phyloP scores from a whole-genome alignment of 371 early-diverging fungal genomes.

The Mortierella polycephala region DNA sequence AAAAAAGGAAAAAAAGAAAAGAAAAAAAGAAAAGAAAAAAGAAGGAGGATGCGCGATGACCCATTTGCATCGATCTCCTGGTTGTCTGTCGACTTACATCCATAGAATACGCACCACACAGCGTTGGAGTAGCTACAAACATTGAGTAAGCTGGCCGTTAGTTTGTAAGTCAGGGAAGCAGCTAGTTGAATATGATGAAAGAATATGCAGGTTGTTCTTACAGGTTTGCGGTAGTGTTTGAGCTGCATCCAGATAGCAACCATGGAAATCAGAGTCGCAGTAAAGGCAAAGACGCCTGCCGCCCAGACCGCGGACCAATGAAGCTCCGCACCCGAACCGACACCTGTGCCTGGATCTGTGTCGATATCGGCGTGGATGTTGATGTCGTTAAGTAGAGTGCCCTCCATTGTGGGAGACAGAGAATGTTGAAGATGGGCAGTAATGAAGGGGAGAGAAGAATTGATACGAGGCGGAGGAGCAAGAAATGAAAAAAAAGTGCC shows the following conservation, averaged over 20 bases:
- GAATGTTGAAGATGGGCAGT: neutral
- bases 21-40: neutral
- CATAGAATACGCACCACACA: slow-evolving; percentile 87
- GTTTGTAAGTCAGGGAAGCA: neutral
- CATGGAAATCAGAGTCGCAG: slow-evolving; percentile 65
- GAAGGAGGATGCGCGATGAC: neutral
- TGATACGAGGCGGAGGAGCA: no score
- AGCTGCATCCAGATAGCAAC: slow-evolving; percentile 84
- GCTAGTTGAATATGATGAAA: slow-evolving; percentile 1
- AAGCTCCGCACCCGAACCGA: slow-evolving; percentile 65
- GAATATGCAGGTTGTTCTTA: slow-evolving; percentile 40
- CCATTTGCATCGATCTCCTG: neutral
- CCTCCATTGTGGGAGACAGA: neutral
- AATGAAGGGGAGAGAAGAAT: neutral
- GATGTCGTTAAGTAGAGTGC: neutral
- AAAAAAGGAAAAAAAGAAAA: neutral
- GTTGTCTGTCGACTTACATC: slow-evolving; percentile 71
- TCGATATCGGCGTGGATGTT: neutral
- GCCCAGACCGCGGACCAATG: slow-evolving; percentile 60
- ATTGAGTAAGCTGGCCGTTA: neutral
- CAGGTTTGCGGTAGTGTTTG: slow-evolving; percentile 92
- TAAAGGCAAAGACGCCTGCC: slow-evolving; percentile 61
- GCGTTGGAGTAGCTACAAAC: slow-evolving; percentile 79
- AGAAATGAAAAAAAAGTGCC: no score
- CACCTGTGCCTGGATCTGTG: neutral